These are phyloP conservation scores for Lanmaoa rubissima DNA, from an alignment of 768 basidiomycete genomes.

Conservation along the genomic window DNA sequence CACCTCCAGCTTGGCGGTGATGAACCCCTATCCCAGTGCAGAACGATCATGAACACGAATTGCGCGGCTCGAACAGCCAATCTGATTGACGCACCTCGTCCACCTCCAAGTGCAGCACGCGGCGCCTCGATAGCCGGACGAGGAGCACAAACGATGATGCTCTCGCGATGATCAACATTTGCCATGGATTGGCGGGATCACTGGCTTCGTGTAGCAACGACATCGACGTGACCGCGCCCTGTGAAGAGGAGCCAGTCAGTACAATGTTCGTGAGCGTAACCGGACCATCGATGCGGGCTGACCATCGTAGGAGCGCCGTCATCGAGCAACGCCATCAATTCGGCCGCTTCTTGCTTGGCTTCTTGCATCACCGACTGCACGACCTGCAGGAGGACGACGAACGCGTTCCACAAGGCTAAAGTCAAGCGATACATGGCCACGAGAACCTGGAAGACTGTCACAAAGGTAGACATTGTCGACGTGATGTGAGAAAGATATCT, in stretches of 20 bases:
- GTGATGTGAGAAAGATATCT: neutral
- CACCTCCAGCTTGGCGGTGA: slow-evolving; percentile 18
- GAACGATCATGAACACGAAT: neutral
- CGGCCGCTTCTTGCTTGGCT: slow-evolving; percentile 18
- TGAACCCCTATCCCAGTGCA: slow-evolving; percentile 10
- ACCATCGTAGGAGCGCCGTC: slow-evolving; percentile 6
- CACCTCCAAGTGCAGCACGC: slow-evolving; percentile 25
- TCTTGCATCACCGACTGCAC: slow-evolving; percentile 7
- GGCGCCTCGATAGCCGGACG: slow-evolving; percentile 14
- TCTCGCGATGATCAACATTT: slow-evolving; percentile 22
- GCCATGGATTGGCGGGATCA: neutral
- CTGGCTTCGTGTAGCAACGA: neutral
- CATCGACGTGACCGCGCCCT: slow-evolving; percentile 9
- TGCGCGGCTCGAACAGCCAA: neutral
- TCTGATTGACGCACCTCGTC: slow-evolving; percentile 17
- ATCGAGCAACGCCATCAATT: slow-evolving; percentile 16
- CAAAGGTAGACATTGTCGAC: slow-evolving; percentile 4
- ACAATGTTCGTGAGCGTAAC: neutral
- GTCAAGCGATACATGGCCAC: slow-evolving; percentile 3
- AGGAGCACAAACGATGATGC: slow-evolving; percentile 21
- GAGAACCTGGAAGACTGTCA: slow-evolving; percentile 2
- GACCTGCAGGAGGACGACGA: slow-evolving; percentile 9
- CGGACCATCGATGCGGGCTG: neutral
- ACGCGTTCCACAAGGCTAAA: slow-evolving; percentile 13
- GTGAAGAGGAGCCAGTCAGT: neutral